These are phyloP conservation scores for Xylaria castorea DNA, from an alignment of 495 filamentous ascomycete species.

Conservation along the genomic window DNA sequence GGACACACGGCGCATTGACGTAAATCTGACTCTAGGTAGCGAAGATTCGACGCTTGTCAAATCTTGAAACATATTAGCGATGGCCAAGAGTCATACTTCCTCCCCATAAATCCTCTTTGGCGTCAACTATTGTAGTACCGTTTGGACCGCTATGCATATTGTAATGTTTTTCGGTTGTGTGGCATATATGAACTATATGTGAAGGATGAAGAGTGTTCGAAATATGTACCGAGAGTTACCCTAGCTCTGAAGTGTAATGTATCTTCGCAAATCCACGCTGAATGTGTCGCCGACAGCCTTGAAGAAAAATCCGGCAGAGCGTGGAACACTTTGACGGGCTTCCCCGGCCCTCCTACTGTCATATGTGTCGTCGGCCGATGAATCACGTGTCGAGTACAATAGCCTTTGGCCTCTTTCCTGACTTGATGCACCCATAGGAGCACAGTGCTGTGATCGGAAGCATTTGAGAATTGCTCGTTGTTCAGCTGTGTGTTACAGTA, in stretches of 20 bases:
- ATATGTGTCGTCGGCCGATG: not conserved
- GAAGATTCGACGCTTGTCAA: not conserved
- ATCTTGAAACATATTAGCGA: not conserved
- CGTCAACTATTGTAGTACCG: not conserved
- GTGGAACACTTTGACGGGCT: not conserved
- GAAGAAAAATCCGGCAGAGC: not conserved
- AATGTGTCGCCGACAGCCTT: not conserved
- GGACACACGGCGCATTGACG: not conserved
- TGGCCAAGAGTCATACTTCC: not conserved
- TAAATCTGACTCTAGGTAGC: not conserved
- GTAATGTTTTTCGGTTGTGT: not conserved
- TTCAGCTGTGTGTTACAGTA: too few relatives aligned
- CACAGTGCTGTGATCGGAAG: too few relatives aligned
- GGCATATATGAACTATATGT: not conserved
- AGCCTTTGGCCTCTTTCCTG: not conserved
- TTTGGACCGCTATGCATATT: not conserved
- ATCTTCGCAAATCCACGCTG: not conserved
- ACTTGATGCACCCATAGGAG: too few relatives aligned
- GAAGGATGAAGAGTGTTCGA: not conserved
- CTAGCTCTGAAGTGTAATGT: not conserved
- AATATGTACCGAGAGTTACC: not conserved
- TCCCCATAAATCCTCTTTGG: not conserved
- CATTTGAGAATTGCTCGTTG: too few relatives aligned
- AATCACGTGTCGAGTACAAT: not conserved
- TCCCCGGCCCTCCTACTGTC: not conserved